Evolutionary conservation across 345 rosid species (phyloP), one percentile per base, ranked within the genome.

Genomic region (Citrus glauca): DNA sequence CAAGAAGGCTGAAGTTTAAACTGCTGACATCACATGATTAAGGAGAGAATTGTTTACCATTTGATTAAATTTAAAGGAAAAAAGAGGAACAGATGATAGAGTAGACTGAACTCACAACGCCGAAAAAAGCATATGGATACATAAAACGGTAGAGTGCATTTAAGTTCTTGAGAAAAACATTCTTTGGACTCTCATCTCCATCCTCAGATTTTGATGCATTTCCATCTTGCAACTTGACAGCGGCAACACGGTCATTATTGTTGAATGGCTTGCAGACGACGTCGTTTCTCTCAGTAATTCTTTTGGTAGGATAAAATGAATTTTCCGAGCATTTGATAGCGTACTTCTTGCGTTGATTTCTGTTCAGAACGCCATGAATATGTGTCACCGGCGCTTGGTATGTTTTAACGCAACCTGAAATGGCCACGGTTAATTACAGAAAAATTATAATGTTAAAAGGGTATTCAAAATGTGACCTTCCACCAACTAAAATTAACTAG

Each of bases 81-180:
- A 35, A 32, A 32, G 4, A 32, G 35, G 14, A 42, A 42, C 3
- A 42, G 16, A 10, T 42, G 16, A 42, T 16, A 1, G 56, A 50
- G 56, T 50, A 50, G 28, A 5, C 10, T 11, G 20, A 32, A 79
- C 85, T 83, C 56, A 83, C 83, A 17, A 82, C 69, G 78, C 86
- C 83, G 56, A 77, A 67, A 4, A 77, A 63, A 13, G 86, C 80
- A n/a, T 83, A 81, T 6, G 83, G 83, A 48, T 83, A 81, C 5
- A 81, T 76, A 64, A 83, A 83, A 17, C 30, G 57, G 79, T 55
- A 77, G 9, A 83, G 40, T 2, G 74, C 66, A 68, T 73, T 25
- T 4, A 83, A 22, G 0, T 66, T 30, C 22, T 65, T 28, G 9
- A 16, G 10, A 30, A 65, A 2, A 32, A 16, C 42, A 32, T 65